Percentiles rank a stretch among this genome's conserved stretches.
phyloP scores from a whole-genome alignment of 1,139 yeast genomes.

The Candida sanyaensis region DNA sequence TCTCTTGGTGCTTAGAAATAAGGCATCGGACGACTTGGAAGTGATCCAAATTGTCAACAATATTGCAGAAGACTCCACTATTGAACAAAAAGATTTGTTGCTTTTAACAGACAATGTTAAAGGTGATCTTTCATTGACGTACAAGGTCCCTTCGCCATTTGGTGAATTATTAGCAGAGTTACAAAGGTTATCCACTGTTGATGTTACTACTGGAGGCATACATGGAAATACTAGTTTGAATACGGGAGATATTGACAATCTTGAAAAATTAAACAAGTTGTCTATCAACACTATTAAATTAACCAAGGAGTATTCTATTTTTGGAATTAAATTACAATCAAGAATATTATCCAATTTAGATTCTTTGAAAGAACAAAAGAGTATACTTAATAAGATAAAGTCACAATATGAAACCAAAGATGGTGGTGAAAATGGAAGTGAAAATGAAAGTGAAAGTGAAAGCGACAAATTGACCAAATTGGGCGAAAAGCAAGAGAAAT shows the following conservation, averaged over 20 bases:
- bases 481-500: conserved; percentile 21
- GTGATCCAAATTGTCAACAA: conserved; percentile 11
- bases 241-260: conserved; percentile 9
- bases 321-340: conserved; percentile 24
- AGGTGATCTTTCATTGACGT: not conserved
- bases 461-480: conserved; percentile 18
- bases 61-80: not conserved
- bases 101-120: not conserved
- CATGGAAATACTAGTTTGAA: not conserved
- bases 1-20: conserved; percentile 16
- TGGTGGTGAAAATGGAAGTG: conserved; percentile 1
- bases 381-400: conserved; percentile 14
- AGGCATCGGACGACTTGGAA: conserved; percentile 15
- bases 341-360: conserved; percentile 24
- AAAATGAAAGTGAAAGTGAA: not conserved
- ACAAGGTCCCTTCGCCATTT: conserved; percentile 43
- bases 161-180: conserved; percentile 55
- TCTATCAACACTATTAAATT: conserved; percentile 20
- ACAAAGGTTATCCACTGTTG: not conserved
- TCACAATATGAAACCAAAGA: conserved; percentile 17
- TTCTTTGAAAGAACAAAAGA: conserved; percentile 26
- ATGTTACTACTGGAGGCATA: not conserved
- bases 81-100: not conserved
- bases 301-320: conserved; percentile 21
- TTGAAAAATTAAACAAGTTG: conserved; percentile 20